These are phyloP conservation scores for Ascochyta fabae DNA, from an alignment of 2,329 filamentous ascomycete genomes.

Conservation along the genomic window DNA sequence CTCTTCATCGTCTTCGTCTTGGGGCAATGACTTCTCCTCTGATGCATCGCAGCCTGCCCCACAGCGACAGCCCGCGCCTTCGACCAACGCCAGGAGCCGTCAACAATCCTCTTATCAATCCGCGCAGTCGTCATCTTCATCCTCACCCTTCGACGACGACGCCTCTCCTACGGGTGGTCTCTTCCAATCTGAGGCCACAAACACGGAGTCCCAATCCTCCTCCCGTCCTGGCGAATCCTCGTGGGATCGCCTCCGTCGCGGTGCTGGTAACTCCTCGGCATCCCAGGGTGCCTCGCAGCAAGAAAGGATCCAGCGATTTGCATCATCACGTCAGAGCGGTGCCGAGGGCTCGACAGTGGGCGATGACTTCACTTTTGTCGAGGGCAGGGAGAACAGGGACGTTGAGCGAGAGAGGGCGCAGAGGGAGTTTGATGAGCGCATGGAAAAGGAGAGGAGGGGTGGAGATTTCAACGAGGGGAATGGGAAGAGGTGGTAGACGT, in stretches of 20 bases:
- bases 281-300: conserved; percentile 16
- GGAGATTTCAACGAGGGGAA: conserved; percentile 49
- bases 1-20: conserved; percentile 11
- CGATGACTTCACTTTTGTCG: conserved; percentile 55
- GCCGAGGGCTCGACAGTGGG: conserved; percentile 43
- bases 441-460: conserved; percentile 58
- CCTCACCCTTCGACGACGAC: conserved; percentile 37
- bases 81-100: conserved; percentile 12
- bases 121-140: conserved; percentile 5
- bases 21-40: conserved; percentile 23
- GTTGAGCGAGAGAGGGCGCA: conserved; percentile 55
- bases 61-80: conserved; percentile 13
- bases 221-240: conserved; percentile 45
- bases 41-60: conserved; percentile 12
- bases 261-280: conserved; percentile 27
- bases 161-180: conserved; percentile 48
- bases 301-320: conserved; percentile 22
- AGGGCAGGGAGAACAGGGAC: conserved; percentile 52
- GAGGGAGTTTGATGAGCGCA: conserved; percentile 56
- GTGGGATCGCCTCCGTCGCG: conserved; percentile 54
- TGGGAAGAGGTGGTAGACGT: conserved; percentile 41
- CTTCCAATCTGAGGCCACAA: conserved; percentile 40
- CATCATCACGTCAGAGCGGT: conserved; percentile 31
- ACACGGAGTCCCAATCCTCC: conserved; percentile 20
- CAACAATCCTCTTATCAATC: conserved; percentile 15